Conservation (phyloP, 225 moss, liverwort and hornwort species). For the Marchantia paleacea region DNA sequence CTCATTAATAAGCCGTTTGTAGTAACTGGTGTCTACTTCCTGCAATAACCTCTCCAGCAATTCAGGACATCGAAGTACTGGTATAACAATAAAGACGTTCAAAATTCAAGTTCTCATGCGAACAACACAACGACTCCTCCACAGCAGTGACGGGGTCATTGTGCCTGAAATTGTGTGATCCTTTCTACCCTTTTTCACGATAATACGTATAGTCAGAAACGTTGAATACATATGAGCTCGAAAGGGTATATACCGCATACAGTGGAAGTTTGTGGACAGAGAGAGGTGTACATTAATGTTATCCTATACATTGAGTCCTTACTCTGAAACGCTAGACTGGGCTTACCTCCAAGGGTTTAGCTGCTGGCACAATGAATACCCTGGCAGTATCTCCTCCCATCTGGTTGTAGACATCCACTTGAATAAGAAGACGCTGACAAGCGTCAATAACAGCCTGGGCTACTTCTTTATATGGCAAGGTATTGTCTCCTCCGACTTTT, state of each 20-base stretch:
- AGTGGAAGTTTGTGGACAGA: neutral
- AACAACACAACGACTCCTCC: neutral
- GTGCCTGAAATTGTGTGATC: neutral
- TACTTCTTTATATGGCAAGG: slow-evolving; percentile 60
- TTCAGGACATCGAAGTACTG: neutral
- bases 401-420: slow-evolving; percentile 55
- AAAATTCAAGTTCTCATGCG: neutral
- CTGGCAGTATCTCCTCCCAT: slow-evolving; percentile 55
- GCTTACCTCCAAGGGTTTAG: slow-evolving; percentile 54
- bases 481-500: slow-evolving; percentile 23
- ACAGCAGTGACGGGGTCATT: no score
- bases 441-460: slow-evolving; percentile 58
- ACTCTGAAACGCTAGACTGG: neutral
- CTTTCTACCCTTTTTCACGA: neutral
- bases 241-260: no score
- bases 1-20: slow-evolving; percentile 56
- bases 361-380: slow-evolving; percentile 56
- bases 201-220: neutral
- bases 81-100: neutral
- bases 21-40: slow-evolving; percentile 60
- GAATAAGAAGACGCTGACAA: slow-evolving; percentile 49
- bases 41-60: slow-evolving; percentile 21
- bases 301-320: neutral
- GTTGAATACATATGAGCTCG: neutral
- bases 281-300: neutral